Base-by-base conservation (phyloP, 768 basidiomycete species). In the Rhodosporidiobolus sp. region DNA sequence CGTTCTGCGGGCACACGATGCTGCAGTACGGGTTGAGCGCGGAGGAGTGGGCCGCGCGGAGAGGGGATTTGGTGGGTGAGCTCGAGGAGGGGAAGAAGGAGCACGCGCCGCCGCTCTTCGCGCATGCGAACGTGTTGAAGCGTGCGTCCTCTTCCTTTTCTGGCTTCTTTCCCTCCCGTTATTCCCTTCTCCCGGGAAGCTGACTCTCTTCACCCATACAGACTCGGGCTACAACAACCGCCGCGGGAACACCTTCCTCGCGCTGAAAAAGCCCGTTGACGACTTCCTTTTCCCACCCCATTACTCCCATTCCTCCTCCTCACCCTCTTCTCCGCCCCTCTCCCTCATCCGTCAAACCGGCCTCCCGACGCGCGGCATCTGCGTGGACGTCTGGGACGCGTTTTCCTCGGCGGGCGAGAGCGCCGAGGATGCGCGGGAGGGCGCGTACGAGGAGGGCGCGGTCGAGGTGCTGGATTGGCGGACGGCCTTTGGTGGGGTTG, bases 121-220 rank as follows among this genome's bases (percentile, higher is more conserved):
- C 80, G 28, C 82, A 82, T 63, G 80, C 80, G 19, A 83, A 83
- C 67, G 76, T 82, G 53, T 78, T 83, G 49, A 83, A 83, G 71
- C 81, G 38, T 71, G 73, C 24, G 73, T 57, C n/a, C n/a, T 22
- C 32, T 35, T 17, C 24, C 38, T 28, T 16, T 67, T 56, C 22
- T 20, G n/a, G n/a, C n/a, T 43, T 14, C 24, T 4, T 4, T 10
- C 24, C 45, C 58, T 48, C 5, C n/a, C 10, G 61, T 48, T n/a
- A 1, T 9, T 55, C 12, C 5, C 45, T 32, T 3, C 14, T 30
- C 38, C 64, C 28, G 28, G n/a, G n/a, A n/a, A 35, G 28, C 49
- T n/a, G 28, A 65, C 6, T 16, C 7, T 53, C 11, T 20, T n/a
- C 28, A 4, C 38, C 11, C 3, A 14, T 34, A 55, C 35, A 30